A percentile compares a stretch with the other conserved stretches of the same genome.
These are phyloP conservation scores for Sugiyamaella paludigena DNA, from an alignment of 1,139 yeast genomes.

Conservation along the genomic window DNA sequence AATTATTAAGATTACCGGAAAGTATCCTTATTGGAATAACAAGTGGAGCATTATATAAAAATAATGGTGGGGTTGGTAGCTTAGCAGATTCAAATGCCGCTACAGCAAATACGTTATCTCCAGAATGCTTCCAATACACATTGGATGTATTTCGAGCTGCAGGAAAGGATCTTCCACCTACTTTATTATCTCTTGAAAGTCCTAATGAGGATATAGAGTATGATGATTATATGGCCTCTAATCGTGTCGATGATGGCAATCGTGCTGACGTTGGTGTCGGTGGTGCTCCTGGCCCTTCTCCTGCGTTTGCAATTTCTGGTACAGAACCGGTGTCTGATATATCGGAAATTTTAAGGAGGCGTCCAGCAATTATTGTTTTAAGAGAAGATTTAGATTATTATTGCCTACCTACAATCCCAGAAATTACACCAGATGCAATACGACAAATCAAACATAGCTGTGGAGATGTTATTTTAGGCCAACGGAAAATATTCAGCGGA, in stretches of 20 bases:
- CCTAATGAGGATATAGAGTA: constrained; percentile 10
- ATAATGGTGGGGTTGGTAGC: constrained; percentile 52
- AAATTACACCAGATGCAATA: constrained; percentile 41
- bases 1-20: constrained; percentile 87
- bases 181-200: constrained; percentile 16
- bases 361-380: constrained; percentile 89
- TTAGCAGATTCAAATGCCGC: constrained; percentile 16
- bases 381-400: constrained; percentile 94
- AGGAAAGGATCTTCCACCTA: constrained; percentile 28
- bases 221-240: background rate
- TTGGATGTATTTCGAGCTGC: constrained; percentile 60
- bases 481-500: constrained; percentile 72
- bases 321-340: constrained; percentile 25
- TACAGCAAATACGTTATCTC: constrained; percentile 60
- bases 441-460: constrained; percentile 66
- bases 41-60: constrained; percentile 69
- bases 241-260: background rate
- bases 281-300: constrained; percentile 2
- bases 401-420: constrained; percentile 58
- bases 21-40: constrained; percentile 81
- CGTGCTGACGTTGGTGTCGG: background rate
- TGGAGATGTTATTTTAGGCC: constrained; percentile 57
- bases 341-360: constrained; percentile 61
- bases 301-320: background rate
- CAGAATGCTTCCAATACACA: constrained; percentile 80